Evolutionary conservation across 2,329 filamentous ascomycete species (phyloP), one percentile per base, ranked within the genome.

Genomic region (Curvularia sp.): DNA sequence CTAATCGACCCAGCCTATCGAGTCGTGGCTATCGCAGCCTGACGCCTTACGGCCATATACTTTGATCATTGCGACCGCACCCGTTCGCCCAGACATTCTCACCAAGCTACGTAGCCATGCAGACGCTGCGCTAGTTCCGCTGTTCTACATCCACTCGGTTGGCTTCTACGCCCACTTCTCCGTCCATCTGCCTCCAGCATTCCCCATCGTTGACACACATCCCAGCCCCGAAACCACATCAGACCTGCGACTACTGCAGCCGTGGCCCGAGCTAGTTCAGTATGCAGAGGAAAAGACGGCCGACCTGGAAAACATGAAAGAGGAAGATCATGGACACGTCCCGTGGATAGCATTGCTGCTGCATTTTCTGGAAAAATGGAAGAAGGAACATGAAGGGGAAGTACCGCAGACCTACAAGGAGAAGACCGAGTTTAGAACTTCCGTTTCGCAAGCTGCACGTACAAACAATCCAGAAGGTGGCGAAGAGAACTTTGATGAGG

Each of bases 401-500:
- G 81, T 85, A 38, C 95, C 95, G 4, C 82, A 82, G 10, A 89
- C 83, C 2, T 97, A 96, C 78, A 87, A 89, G 62, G 92, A 98
- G 63, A 99, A 99, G 81, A 88, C 84, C 7, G 88, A 88, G 13
- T 98, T 99, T 75, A 85, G 91, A 55, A 85, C 88, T 28, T 78
- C 89, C 12, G 86, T 99, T 1, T 82, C 87, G 10, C 82, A 83
- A 5, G 87, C 85, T 2, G 86, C 89, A 67, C 86, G 93, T 67
- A 90, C 82, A 50, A 81, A 89, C 66, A 96, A 88, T 57, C 77
- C 92, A 0, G 93, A 96, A 75, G 93, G 93, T 46, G 91, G 90
- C 56, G 95, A 99, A 74, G 95, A 99, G 80, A 99, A 99, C 76
- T 99, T 93, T 72, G 92, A 97, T 60, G 95, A 99, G 78, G 96